Percentiles rank a stretch among this genome's conserved stretches.
Evolutionary conservation across 2,329 filamentous ascomycete genomes (phyloP).

Genomic region (Chaetomium globosum): DNA sequence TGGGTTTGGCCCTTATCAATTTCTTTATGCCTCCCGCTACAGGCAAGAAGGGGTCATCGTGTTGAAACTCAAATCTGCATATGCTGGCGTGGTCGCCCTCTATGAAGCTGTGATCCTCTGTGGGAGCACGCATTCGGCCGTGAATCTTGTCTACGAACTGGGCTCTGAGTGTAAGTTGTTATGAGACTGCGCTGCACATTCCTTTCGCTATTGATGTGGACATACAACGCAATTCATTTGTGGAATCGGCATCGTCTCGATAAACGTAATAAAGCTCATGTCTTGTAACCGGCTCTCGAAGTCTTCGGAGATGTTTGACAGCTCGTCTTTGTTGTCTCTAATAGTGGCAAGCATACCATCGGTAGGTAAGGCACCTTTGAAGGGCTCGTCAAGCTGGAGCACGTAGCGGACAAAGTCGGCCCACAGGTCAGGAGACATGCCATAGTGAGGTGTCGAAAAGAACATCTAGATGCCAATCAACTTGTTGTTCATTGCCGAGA

Average conservation of each 20-base stretch:
- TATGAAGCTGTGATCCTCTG: neutral
- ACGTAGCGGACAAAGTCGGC: neutral
- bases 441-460: neutral
- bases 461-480: neutral
- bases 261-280: neutral
- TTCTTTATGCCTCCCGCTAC: neutral
- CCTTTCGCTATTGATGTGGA: neutral
- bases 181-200: neutral
- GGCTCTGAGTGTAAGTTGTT: neutral
- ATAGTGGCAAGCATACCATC: neutral
- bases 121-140: neutral
- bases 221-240: neutral
- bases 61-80: neutral
- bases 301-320: neutral
- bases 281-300: neutral
- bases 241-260: neutral
- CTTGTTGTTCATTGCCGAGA: neutral
- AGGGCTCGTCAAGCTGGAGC: neutral
- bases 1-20: neutral
- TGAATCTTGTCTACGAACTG: neutral
- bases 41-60: neutral
- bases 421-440: neutral
- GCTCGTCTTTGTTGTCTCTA: neutral
- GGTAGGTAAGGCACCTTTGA: neutral
- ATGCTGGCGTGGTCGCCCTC: neutral